These are phyloP conservation scores for Phaffomyces antillensis DNA, from an alignment of 805 yeast species.

Conservation along the genomic window DNA sequence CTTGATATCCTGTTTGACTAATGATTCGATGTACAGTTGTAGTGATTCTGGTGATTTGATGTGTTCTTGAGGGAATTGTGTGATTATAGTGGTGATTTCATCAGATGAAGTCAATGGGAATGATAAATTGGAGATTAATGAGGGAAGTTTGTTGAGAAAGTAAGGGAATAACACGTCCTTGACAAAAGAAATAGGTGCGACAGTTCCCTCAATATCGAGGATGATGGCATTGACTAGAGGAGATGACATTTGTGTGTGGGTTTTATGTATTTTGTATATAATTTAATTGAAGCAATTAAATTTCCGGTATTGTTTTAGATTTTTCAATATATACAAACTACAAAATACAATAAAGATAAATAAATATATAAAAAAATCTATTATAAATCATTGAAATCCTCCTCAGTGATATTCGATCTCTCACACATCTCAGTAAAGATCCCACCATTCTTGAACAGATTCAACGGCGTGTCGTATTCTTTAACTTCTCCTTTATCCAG, in stretches of 20 bases:
- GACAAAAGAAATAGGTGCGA: conserved; percentile 87
- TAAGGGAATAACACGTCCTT: conserved; percentile 73
- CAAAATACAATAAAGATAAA: too few species aligned
- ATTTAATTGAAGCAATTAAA: not conserved
- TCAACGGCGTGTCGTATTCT: conserved; percentile 45
- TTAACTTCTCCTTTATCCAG: conserved; percentile 44
- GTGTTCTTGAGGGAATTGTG: conserved; percentile 17
- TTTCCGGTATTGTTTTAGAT: too few species aligned
- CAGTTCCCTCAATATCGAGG: conserved; percentile 87
- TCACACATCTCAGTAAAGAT: conserved; percentile 43
- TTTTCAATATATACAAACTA: too few species aligned
- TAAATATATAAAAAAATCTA: not conserved
- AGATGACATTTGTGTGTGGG: not conserved
- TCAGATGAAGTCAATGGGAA: conserved; percentile 23
- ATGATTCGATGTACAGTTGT: conserved; percentile 39
- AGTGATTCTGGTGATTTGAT: conserved; percentile 27
- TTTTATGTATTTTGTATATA: not conserved
- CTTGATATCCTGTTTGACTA: conserved; percentile 66
- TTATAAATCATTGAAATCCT: not conserved
- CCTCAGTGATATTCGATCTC: conserved; percentile 33
- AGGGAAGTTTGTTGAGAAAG: conserved; percentile 48
- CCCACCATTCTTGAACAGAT: conserved; percentile 37
- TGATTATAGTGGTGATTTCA: conserved; percentile 18
- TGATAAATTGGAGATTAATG: conserved; percentile 23
- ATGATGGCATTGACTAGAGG: conserved; percentile 28